Evolutionary conservation across 108 stramenopile genomes (phyloP).

Genomic region (Cyclostephanos invisitatus): DNA sequence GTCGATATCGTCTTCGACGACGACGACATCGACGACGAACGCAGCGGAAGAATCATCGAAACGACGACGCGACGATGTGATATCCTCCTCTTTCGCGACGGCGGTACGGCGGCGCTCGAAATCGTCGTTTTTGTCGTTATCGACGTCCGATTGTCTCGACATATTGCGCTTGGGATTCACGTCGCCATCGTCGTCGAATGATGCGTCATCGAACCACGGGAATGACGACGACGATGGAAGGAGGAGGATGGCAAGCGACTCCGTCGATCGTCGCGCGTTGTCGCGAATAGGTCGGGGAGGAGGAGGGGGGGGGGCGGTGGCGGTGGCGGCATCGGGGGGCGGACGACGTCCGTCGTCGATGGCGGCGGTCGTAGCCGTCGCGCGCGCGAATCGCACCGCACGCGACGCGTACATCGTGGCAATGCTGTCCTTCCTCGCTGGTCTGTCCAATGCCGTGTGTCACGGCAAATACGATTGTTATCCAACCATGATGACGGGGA

Average conservation of each 20-base stretch:
- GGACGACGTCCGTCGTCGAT: background rate
- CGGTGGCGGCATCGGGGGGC: background rate
- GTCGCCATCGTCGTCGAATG: background rate
- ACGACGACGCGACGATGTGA: no score
- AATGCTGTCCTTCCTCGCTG: conserved; percentile 29
- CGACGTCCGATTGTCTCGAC: background rate
- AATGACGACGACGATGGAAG: background rate
- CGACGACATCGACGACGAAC: background rate
- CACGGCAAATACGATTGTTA: conserved; percentile 20
- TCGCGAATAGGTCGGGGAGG: background rate
- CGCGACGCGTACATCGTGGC: conserved; percentile 11
- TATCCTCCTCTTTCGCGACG: no score
- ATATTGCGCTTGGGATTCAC: conserved; percentile 3
- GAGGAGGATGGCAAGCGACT: background rate
- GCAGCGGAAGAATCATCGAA: background rate
- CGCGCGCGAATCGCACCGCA: no score
- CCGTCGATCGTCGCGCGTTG: background rate
- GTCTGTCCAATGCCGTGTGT: conserved; percentile 30
- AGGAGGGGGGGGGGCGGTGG: background rate
- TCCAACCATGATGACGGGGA: conserved; percentile 45
- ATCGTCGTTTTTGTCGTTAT: background rate
- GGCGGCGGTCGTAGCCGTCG: background rate
- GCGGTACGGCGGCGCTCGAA: background rate
- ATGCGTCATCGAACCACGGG: background rate
- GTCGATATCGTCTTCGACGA: background rate